A percentile compares a stretch with the other conserved stretches of the same genome.
Conservation (phyloP, 1,139 yeast species). For the Hansenula anomala region DNA sequence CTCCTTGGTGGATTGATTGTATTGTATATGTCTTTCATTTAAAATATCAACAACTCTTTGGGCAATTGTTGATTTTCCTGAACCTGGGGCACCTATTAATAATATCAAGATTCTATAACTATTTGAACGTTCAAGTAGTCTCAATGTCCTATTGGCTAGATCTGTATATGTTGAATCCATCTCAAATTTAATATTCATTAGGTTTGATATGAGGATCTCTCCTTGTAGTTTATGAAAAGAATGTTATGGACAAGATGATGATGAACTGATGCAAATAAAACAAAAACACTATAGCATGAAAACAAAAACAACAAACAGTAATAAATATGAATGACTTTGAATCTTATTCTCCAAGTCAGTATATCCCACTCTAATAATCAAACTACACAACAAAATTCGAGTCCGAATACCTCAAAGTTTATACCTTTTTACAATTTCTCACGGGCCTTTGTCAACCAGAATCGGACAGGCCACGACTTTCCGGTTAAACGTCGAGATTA, state of each 20-base stretch:
- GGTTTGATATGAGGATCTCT: not conserved
- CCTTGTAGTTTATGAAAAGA: no score
- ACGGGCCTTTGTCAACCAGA: conserved; percentile 8
- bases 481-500: not conserved
- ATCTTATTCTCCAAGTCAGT: no score
- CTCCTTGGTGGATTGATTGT: no score
- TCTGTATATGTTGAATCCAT: conserved; percentile 28
- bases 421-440: not conserved
- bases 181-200: conserved; percentile 5
- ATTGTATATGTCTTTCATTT: conserved; percentile 21
- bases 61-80: conserved; percentile 75
- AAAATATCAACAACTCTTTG: conserved; percentile 35
- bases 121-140: conserved; percentile 24
- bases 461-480: no score
- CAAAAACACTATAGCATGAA: no score
- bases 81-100: conserved; percentile 76
- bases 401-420: not conserved
- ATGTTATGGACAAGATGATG: no score
- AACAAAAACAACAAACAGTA: no score
- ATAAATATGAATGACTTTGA: no score
- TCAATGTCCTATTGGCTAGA: conserved; percentile 26
- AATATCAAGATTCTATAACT: conserved; percentile 47
- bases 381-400: no score
- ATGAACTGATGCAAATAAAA: no score
- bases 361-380: no score